Evolutionary conservation across 257 asterid species (phyloP), one percentile per base, ranked within the genome.

Genomic region (Coffea eugenioides): DNA sequence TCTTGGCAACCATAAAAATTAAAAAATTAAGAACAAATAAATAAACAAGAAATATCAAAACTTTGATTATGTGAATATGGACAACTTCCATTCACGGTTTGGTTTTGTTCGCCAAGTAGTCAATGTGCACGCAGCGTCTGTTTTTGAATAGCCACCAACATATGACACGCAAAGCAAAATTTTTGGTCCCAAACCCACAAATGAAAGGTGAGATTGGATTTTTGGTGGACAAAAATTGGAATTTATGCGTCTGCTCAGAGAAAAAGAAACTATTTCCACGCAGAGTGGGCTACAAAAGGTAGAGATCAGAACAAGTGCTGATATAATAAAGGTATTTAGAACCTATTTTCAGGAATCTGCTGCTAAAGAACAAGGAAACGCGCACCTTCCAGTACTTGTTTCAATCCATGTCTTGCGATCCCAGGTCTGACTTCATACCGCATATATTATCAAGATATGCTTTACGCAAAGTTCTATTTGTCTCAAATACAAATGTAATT

Each of bases 401-500:
- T 61, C 67, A 39, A 39, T 39, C 65, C 36, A 65, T 34, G 27
- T 6, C 21, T 69, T 77, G 16, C 48, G 87, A 57, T 82, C 86
- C 82, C 48, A 67, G 15, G 34, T 69, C 59, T 54, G 49, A 73
- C 78, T 84, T 74, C 77, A 85, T 15, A 8, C 75, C 54, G 34
- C 76, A 16, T 43, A 25, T 52, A 77, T 83, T 36, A 71, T 81
- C 84, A 57, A 81, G 67, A 49, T 80, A 64, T 76, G 91, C 82
- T 88, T 86, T 81, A 84, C 81, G 59, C 48, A 66, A 71, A 8
- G 49, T 72, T 65, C 71, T 82, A 49, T 86, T 87, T 2, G 84
- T 86, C 88, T 89, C 94, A 61, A 94, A 94, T 61, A 87, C 23
- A 75, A 86, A 90, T 62, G 89, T 14, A 80, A 87, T 66, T 36